Evolutionary conservation across 2,329 filamentous ascomycete genomes (phyloP).

Genomic region (Chrysosporium keratinophilum): DNA sequence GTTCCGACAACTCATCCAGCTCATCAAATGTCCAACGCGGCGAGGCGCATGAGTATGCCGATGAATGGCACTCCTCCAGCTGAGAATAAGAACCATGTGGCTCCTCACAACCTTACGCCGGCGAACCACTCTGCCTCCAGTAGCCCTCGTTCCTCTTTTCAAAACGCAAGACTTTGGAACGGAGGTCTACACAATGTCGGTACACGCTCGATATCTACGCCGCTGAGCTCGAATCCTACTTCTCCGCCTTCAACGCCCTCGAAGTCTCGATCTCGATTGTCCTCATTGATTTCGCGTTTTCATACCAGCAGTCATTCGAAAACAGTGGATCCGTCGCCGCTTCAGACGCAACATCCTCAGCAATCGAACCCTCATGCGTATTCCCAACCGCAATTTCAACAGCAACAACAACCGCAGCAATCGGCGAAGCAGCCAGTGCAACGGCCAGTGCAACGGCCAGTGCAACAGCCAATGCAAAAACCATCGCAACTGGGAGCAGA

Average conservation of each 20-base stretch:
- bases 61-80: not conserved
- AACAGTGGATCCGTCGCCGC: not conserved
- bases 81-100: not conserved
- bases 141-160: not conserved
- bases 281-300: not conserved
- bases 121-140: not conserved
- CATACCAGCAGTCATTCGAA: not conserved
- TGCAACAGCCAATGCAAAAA: too few species aligned
- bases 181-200: not conserved
- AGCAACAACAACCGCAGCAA: too few species aligned
- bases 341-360: not conserved
- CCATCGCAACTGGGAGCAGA: too few species aligned
- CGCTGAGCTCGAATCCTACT: not conserved
- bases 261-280: conserved; percentile 1
- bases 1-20: conserved; percentile 5
- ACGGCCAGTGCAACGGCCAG: too few species aligned
- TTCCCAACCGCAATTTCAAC: too few species aligned
- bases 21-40: not conserved
- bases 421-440: too few species aligned
- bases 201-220: not conserved
- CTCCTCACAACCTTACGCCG: not conserved
- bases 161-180: not conserved
- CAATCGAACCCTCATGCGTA: too few species aligned
- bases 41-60: not conserved
- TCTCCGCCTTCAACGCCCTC: not conserved